A percentile compares a stretch with the other conserved stretches of the same genome.
These are phyloP conservation scores for Craterostigma plantagineum DNA, from an alignment of 257 asterid genomes.

Conservation along the genomic window DNA sequence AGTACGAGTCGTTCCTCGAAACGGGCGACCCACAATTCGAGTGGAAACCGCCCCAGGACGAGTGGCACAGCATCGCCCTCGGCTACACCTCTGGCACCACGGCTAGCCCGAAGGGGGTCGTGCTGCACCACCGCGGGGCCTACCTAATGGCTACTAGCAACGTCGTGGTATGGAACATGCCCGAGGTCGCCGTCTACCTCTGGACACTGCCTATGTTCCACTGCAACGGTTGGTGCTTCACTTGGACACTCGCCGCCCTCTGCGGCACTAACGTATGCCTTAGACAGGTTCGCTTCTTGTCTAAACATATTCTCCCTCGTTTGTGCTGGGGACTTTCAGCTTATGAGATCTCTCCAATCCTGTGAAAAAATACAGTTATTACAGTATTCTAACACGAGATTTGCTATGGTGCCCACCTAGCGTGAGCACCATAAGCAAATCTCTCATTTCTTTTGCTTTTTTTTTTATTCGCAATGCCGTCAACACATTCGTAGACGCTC, in stretches of 20 bases:
- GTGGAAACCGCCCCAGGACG: constrained; percentile 81
- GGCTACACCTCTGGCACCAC: constrained; percentile 96
- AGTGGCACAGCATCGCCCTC: constrained; percentile 88
- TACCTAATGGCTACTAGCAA: constrained; percentile 80
- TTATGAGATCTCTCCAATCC: no score
- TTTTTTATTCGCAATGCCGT: no score
- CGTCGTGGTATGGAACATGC: constrained; percentile 51
- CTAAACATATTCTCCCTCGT: no score
- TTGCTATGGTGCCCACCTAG: no score
- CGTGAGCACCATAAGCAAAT: no score
- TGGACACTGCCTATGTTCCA: constrained; percentile 98
- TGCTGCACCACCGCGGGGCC: constrained; percentile 90
- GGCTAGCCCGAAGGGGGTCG: constrained; percentile 95
- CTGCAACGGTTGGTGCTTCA: constrained; percentile 92
- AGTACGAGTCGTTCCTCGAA: constrained; percentile 65
- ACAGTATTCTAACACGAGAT: no score
- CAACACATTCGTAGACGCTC: no score
- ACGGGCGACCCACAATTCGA: constrained; percentile 52
- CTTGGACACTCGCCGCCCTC: constrained; percentile 81
- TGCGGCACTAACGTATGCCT: constrained; percentile 86
- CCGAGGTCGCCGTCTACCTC: constrained; percentile 64
- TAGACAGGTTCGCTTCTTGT: constrained; percentile 53
- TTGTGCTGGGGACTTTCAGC: no score
- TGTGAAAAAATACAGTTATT: no score
- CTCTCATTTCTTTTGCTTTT: no score